A percentile compares a stretch with the other conserved stretches of the same genome.
phyloP scores from a whole-genome alignment of 192 early-diverging fungal genomes.

The Coemansia sp. region DNA sequence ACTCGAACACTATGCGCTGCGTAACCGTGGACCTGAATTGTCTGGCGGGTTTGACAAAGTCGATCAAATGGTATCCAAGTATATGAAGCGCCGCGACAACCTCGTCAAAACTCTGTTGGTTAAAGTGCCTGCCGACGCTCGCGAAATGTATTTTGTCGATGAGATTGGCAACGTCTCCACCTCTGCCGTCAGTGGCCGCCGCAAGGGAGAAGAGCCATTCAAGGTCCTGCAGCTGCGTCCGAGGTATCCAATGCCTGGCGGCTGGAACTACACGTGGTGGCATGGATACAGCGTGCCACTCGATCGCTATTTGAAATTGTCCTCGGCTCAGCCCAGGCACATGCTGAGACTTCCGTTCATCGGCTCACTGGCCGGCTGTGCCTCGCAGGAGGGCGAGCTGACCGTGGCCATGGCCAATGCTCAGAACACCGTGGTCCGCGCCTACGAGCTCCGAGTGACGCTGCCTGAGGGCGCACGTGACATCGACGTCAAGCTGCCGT shows the following conservation, averaged over 20 bases:
- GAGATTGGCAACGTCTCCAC: constrained; percentile 98
- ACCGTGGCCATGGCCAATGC: constrained; percentile 75
- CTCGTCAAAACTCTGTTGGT: constrained; percentile 42
- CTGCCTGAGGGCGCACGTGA: constrained; percentile 92
- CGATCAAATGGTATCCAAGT: constrained; percentile 27
- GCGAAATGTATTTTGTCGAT: constrained; percentile 75
- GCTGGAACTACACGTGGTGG: constrained; percentile 98
- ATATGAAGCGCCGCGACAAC: constrained; percentile 37
- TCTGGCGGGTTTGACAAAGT: constrained; percentile 34
- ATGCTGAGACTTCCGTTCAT: constrained; percentile 75
- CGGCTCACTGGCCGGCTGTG: constrained; percentile 64
- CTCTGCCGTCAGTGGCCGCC: constrained; percentile 56
- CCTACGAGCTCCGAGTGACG: constrained; percentile 72
- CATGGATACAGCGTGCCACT: constrained; percentile 88
- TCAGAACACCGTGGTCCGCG: constrained; percentile 64
- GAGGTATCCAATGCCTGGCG: constrained; percentile 93
- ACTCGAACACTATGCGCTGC: constrained; percentile 79
- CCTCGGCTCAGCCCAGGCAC: constrained; percentile 53
- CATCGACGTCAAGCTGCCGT: constrained; percentile 67
- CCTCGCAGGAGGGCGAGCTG: constrained; percentile 67
- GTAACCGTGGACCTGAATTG: constrained; percentile 56
- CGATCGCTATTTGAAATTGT: constrained; percentile 64
- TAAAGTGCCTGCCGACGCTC: constrained; percentile 71
- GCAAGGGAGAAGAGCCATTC: constrained; percentile 45
- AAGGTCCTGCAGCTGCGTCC: constrained; percentile 78